A percentile compares a stretch with the other conserved stretches of the same genome.
These are phyloP conservation scores for Saitozyma sp. DNA, from an alignment of 768 basidiomycete genomes.

Conservation along the genomic window DNA sequence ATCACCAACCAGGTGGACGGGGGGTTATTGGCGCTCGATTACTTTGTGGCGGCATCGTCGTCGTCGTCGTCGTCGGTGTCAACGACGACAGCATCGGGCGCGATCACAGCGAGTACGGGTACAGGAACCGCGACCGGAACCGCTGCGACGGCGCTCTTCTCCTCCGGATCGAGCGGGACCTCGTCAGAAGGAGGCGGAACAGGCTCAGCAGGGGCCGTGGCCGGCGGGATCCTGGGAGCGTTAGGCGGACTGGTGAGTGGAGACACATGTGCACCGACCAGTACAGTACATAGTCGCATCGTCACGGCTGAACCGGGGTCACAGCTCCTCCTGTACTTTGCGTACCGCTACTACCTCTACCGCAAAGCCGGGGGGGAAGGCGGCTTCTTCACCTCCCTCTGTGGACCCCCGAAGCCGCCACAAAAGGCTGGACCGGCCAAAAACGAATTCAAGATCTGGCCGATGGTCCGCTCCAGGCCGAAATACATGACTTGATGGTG, in stretches of 20 bases:
- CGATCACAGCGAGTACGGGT: background rate
- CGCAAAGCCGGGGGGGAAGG: constrained; percentile 36
- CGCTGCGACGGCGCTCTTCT: constrained; percentile 11
- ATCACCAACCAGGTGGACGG: constrained; percentile 35
- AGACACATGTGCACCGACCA: no score
- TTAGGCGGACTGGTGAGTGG: constrained; percentile 21
- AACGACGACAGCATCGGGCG: background rate
- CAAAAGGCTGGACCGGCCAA: constrained; percentile 15
- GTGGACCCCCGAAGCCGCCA: constrained; percentile 19
- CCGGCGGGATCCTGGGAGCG: constrained; percentile 30
- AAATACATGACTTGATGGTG: constrained; percentile 27
- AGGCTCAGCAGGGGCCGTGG: constrained; percentile 8
- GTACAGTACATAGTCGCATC: constrained; percentile 3
- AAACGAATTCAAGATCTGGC: constrained; percentile 37
- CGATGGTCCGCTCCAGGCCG: constrained; percentile 37
- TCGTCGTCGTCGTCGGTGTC: background rate
- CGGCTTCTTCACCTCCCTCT: constrained; percentile 24
- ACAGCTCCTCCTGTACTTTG: constrained; percentile 26
- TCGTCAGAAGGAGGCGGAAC: background rate
- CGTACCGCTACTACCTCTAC: constrained; percentile 24
- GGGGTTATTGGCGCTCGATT: constrained; percentile 35
- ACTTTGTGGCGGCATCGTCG: constrained; percentile 18
- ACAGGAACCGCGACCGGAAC: background rate
- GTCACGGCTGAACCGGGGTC: background rate
- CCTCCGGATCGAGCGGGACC: background rate